Evolutionary conservation across 495 filamentous ascomycete species (phyloP).

Genomic region (Aspergillus haitiensis): DNA sequence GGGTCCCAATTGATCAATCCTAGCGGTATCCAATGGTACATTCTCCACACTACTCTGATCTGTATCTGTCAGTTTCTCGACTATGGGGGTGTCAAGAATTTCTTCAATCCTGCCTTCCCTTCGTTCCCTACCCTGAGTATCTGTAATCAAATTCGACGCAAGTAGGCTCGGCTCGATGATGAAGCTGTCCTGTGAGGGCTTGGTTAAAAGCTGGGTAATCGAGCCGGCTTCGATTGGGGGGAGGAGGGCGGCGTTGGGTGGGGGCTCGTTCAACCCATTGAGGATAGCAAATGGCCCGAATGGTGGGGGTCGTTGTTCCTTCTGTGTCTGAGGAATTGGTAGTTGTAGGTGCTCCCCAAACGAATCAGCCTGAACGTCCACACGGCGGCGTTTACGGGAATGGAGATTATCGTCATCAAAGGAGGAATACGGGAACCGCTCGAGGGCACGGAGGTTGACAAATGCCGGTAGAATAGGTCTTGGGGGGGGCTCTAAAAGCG

Average conservation of each 20-base stretch:
- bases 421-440: conserved; percentile 46
- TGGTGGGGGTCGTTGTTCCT: conserved; percentile 49
- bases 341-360: conserved; percentile 53
- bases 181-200: conserved; percentile 33
- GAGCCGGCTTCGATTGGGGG: conserved; percentile 65
- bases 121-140: conserved; percentile 34
- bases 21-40: conserved; percentile 14
- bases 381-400: conserved; percentile 43
- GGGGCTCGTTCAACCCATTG: conserved; percentile 73
- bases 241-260: conserved; percentile 69
- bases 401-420: conserved; percentile 44
- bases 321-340: conserved; percentile 48
- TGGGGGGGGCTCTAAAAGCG: conserved; percentile 39
- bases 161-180: conserved; percentile 29
- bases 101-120: conserved; percentile 42
- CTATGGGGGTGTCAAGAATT: conserved; percentile 36
- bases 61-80: conserved; percentile 26
- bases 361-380: conserved; percentile 45
- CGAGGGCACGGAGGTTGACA: conserved; percentile 49
- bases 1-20: conserved; percentile 1
- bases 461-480: conserved; percentile 49
- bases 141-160: conserved; percentile 26
- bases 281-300: conserved; percentile 63
- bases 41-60: conserved; percentile 18
- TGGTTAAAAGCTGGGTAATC: conserved; percentile 44